phyloP scores from a whole-genome alignment of 805 yeast species.

The Monosporozyma siamensis region DNA sequence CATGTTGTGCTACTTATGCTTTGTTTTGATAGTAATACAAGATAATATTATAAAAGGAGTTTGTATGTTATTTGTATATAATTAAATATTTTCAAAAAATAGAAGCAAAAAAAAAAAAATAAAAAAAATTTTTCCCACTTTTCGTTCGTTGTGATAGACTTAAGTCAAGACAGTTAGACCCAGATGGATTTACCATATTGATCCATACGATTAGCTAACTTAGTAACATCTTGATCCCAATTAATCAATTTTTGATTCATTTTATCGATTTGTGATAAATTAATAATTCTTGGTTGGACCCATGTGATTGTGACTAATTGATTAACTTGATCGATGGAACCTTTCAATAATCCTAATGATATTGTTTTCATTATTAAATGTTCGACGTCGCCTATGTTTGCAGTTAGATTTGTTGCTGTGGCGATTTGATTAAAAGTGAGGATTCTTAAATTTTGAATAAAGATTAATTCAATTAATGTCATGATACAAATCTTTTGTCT shows the following conservation, averaged over 20 bases:
- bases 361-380: constrained; percentile 86
- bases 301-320: constrained; percentile 74
- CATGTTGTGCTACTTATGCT: not conserved
- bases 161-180: constrained; percentile 32
- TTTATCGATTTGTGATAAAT: constrained; percentile 62
- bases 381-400: constrained; percentile 56
- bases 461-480: constrained; percentile 82
- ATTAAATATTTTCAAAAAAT: too few species aligned
- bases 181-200: constrained; percentile 55
- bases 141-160: not conserved
- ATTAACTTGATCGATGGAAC: constrained; percentile 83
- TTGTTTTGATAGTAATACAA: too few species aligned
- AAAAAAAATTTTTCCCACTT: too few species aligned
- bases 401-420: constrained; percentile 51
- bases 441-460: constrained; percentile 65
- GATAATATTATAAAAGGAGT: too few species aligned
- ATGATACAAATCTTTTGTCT: constrained; percentile 87
- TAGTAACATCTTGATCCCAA: constrained; percentile 73
- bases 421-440: constrained; percentile 69
- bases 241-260: constrained; percentile 64
- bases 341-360: constrained; percentile 72
- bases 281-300: constrained; percentile 94
- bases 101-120: too few species aligned
- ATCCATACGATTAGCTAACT: constrained; percentile 53
- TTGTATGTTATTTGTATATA: too few species aligned